These are phyloP conservation scores for Pestalotiopsis sp. DNA, from an alignment of 2,329 filamentous ascomycete genomes.

Conservation along the genomic window DNA sequence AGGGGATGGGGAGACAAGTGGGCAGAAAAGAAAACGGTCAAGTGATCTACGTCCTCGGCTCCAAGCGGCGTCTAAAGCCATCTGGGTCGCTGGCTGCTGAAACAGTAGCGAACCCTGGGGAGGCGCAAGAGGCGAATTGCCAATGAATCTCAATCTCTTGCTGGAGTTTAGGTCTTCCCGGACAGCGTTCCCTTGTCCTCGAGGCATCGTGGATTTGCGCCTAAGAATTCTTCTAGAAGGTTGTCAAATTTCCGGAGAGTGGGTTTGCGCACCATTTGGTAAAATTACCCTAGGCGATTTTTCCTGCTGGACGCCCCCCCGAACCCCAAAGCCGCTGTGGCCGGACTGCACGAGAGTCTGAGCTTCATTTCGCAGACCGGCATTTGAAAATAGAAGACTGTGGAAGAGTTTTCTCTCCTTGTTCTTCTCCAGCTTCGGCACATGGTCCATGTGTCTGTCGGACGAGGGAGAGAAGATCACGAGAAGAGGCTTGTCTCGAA, in stretches of 20 bases:
- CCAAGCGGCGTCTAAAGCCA: background rate
- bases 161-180: background rate
- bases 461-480: background rate
- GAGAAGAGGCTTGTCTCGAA: background rate
- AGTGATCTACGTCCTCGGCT: conserved; percentile 3
- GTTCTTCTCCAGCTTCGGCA: background rate
- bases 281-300: background rate
- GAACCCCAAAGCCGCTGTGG: background rate
- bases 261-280: background rate
- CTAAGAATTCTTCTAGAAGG: conserved; percentile 11
- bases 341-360: background rate
- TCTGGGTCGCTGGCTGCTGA: background rate
- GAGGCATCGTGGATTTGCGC: background rate
- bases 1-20: background rate
- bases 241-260: conserved; percentile 11
- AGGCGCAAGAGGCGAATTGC: background rate
- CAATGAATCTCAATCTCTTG: background rate
- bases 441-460: background rate
- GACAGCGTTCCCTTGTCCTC: conserved; percentile 4
- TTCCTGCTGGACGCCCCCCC: background rate
- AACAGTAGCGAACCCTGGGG: conserved; percentile 3
- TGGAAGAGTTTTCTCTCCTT: background rate
- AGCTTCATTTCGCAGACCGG: background rate
- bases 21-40: background rate
- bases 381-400: background rate